These are phyloP conservation scores for Flaveria floridana DNA, from an alignment of 140 eudicot genomes.

Conservation along the genomic window DNA sequence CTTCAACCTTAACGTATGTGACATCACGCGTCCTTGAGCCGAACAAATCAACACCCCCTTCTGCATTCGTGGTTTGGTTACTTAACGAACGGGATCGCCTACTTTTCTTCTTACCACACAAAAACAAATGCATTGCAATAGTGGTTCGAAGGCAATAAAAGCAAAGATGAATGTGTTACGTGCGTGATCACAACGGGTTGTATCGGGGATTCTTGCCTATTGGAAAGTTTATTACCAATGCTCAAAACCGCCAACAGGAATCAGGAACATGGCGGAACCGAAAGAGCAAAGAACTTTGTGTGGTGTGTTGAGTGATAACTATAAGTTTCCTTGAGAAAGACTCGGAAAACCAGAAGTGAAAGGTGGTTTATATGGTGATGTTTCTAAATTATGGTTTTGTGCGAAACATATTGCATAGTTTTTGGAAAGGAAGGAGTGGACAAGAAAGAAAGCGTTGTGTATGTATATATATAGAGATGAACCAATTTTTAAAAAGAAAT, in stretches of 20 bases:
- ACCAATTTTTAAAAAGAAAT: background rate
- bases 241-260: slow-evolving; percentile 29
- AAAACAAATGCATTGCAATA: slow-evolving; percentile 39
- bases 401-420: slow-evolving; percentile 43
- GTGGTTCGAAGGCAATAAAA: slow-evolving; percentile 23
- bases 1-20: background rate
- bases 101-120: slow-evolving; percentile 42
- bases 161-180: slow-evolving; percentile 28
- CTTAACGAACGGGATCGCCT: slow-evolving; percentile 25
- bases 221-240: slow-evolving; percentile 46
- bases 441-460: background rate
- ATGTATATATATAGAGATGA: background rate
- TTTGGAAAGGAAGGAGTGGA: slow-evolving; percentile 34
- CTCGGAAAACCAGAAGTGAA: slow-evolving; percentile 33
- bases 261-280: slow-evolving; percentile 20
- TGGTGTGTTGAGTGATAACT: slow-evolving; percentile 11
- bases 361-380: slow-evolving; percentile 29
- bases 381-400: slow-evolving; percentile 14
- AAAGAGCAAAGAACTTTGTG: background rate
- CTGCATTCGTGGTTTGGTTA: slow-evolving; percentile 5
- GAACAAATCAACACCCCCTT: background rate
- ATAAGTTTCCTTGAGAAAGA: slow-evolving; percentile 19
- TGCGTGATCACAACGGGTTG: slow-evolving; percentile 6
- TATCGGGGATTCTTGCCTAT: slow-evolving; percentile 25
- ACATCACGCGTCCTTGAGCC: slow-evolving; percentile 14